Evolutionary conservation across 495 filamentous ascomycete species (phyloP).

Genomic region (Rostrohypoxylon terebratum): DNA sequence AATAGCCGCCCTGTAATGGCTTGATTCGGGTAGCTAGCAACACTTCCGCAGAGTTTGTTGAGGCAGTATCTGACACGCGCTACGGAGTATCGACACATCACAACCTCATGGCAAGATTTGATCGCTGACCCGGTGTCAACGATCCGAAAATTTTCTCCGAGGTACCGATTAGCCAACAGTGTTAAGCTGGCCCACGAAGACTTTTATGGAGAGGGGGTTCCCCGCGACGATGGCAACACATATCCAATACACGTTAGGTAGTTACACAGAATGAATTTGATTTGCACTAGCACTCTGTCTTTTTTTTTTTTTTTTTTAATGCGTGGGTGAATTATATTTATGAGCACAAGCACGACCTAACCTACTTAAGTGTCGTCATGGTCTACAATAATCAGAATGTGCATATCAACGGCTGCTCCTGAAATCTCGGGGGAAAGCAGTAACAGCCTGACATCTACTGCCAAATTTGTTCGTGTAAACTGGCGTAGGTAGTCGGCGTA

Average conservation of each 20-base stretch:
- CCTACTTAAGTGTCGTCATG: not conserved
- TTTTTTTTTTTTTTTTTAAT: not conserved
- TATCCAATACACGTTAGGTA: constrained; percentile 51
- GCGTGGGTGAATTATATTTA: not conserved
- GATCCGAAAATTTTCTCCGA: not conserved
- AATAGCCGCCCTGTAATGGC: not conserved
- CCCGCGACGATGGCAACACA: constrained; percentile 38
- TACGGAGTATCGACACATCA: not conserved
- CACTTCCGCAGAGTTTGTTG: constrained; percentile 13
- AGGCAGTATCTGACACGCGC: constrained; percentile 1
- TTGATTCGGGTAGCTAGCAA: not conserved
- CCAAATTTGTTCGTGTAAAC: not conserved
- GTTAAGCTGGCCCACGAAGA: constrained; percentile 9
- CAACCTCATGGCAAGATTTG: constrained; percentile 9
- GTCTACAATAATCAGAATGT: not conserved
- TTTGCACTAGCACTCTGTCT: constrained; percentile 21
- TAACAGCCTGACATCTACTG: not conserved
- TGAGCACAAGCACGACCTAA: not conserved
- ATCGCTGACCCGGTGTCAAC: constrained; percentile 14
- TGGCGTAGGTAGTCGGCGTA: not conserved
- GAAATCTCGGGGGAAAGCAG: not conserved
- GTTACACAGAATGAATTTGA: constrained; percentile 47
- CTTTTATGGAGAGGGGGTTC: constrained; percentile 22
- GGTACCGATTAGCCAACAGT: constrained; percentile 11
- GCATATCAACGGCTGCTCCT: not conserved